Conservation (phyloP, 768 basidiomycete genomes). For the Leucosporidium creatinivorum region DNA sequence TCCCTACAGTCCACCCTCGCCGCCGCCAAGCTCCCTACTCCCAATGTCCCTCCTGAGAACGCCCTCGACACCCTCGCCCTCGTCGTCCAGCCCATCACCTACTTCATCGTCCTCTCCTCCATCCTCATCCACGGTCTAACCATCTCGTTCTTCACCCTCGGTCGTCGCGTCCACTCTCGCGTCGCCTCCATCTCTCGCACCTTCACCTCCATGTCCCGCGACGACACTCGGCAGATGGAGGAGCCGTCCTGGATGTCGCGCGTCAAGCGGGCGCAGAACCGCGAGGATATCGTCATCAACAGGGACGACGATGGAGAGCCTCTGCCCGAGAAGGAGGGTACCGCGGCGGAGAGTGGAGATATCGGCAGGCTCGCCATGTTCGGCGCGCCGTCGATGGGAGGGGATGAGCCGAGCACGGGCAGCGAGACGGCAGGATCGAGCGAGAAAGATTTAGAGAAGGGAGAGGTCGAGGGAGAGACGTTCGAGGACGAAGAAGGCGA, state of each 20-base stretch:
- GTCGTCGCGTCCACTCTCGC: constrained; percentile 79
- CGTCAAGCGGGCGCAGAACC: constrained; percentile 51
- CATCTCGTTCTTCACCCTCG: constrained; percentile 89
- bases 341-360: constrained; percentile 14
- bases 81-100: constrained; percentile 83
- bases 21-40: constrained; percentile 52
- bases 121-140: constrained; percentile 67
- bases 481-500: not conserved
- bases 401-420: constrained; percentile 5
- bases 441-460: constrained; percentile 19
- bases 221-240: constrained; percentile 51
- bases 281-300: constrained; percentile 74
- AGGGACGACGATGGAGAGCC: constrained; percentile 54
- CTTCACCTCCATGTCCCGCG: constrained; percentile 33
- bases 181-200: constrained; percentile 63
- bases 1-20: constrained; percentile 58
- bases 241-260: constrained; percentile 64
- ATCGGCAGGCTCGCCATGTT: constrained; percentile 18
- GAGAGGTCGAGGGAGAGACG: not conserved
- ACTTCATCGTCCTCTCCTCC: constrained; percentile 88
- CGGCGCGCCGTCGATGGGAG: constrained; percentile 21
- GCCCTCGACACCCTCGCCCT: constrained; percentile 62
- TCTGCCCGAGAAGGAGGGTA: constrained; percentile 35
- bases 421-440: not conserved
- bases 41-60: constrained; percentile 47